phyloP scores from a whole-genome alignment of 2,329 filamentous ascomycete species.

The Pezicula carpinea region DNA sequence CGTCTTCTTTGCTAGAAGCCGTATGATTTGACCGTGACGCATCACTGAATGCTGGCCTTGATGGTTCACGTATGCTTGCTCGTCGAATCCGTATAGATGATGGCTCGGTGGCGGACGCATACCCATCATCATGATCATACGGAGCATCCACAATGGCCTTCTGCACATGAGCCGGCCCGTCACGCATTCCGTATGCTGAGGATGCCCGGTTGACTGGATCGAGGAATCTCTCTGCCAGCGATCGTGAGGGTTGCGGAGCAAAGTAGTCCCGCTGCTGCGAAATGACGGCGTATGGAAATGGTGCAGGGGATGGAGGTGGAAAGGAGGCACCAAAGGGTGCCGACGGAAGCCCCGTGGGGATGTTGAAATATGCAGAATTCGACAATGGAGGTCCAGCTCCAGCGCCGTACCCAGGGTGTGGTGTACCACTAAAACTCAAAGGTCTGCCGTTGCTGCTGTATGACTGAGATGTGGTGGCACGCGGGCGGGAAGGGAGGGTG shows the following conservation, averaged over 20 bases:
- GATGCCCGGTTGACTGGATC: slow-evolving; percentile 12
- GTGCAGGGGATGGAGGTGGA: slow-evolving; percentile 5
- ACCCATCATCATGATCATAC: slow-evolving; percentile 19
- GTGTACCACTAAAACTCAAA: slow-evolving; percentile 12
- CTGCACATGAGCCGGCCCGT: neutral
- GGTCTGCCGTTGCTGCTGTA: slow-evolving; percentile 13
- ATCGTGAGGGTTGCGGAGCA: slow-evolving; percentile 11
- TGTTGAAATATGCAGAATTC: slow-evolving; percentile 16
- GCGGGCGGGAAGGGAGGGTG: slow-evolving; percentile 19
- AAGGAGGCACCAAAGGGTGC: slow-evolving; percentile 11
- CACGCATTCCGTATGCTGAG: slow-evolving; percentile 16
- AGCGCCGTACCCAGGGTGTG: neutral
- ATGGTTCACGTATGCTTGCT: slow-evolving; percentile 17
- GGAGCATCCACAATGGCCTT: slow-evolving; percentile 7
- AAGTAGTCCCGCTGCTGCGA: slow-evolving; percentile 6
- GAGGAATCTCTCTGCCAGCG: slow-evolving; percentile 14
- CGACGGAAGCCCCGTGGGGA: slow-evolving; percentile 8
- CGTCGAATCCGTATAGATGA: slow-evolving; percentile 11
- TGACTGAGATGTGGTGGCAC: slow-evolving; percentile 17
- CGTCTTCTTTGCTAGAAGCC: slow-evolving; percentile 13
- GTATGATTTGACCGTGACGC: neutral
- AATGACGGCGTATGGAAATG: neutral
- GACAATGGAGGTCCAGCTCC: slow-evolving; percentile 20
- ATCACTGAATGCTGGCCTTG: slow-evolving; percentile 4
- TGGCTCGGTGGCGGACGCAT: slow-evolving; percentile 18